These are phyloP conservation scores for Podila epicladia DNA, from an alignment of 192 early-diverging fungal species.

Conservation along the genomic window DNA sequence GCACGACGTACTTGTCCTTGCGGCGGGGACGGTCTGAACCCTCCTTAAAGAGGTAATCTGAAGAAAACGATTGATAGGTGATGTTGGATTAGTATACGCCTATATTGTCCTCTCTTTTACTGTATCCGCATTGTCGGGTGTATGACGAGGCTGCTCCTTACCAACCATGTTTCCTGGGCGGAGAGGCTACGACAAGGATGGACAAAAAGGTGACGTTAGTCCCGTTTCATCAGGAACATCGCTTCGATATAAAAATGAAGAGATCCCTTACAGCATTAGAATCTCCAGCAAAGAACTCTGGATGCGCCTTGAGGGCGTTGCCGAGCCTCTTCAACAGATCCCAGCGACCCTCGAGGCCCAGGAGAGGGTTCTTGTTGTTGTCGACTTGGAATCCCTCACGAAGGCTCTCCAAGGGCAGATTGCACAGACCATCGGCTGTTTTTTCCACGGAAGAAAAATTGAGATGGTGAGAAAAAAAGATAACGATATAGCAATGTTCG, in stretches of 20 bases:
- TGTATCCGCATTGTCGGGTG: background rate
- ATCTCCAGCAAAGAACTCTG: constrained; percentile 66
- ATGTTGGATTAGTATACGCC: background rate
- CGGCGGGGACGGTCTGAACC: constrained; percentile 61
- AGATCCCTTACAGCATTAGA: constrained; percentile 40
- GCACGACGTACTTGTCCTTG: constrained; percentile 58
- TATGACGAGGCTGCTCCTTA: constrained; percentile 17
- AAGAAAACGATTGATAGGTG: background rate
- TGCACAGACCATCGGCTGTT: constrained; percentile 61
- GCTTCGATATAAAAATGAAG: background rate
- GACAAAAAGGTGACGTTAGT: background rate
- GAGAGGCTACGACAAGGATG: constrained; percentile 37
- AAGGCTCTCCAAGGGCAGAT: constrained; percentile 62
- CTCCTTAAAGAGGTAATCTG: constrained; percentile 75
- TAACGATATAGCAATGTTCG: background rate
- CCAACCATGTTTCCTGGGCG: constrained; percentile 87
- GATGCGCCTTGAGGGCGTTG: constrained; percentile 55
- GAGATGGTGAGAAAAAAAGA: background rate
- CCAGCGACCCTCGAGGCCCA: constrained; percentile 82
- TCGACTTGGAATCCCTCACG: constrained; percentile 82
- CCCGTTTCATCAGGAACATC: too few species aligned
- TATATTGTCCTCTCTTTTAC: background rate
- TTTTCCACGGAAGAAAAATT: background rate
- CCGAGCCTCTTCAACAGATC: constrained; percentile 75
- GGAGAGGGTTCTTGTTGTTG: constrained; percentile 74